Conservation (phyloP, 805 yeast genomes). For the Barnettozyma sp. region DNA sequence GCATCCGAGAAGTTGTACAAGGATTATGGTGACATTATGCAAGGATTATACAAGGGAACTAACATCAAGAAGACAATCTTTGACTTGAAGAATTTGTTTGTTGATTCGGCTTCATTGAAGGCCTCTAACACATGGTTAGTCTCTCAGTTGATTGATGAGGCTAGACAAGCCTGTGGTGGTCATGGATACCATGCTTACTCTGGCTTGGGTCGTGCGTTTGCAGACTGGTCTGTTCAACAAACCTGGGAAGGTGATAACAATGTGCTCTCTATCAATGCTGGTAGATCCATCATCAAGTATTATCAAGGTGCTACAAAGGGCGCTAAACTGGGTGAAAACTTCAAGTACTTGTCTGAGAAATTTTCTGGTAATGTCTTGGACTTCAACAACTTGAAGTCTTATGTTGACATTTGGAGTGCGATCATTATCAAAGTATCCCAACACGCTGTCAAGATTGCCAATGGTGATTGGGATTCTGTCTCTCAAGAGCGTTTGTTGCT, state of each 20-base stretch:
- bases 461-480: slow-evolving; percentile 30
- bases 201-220: slow-evolving; percentile 82
- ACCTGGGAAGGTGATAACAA: slow-evolving; percentile 99
- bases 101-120: slow-evolving; percentile 80
- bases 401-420: slow-evolving; percentile 28
- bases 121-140: slow-evolving; percentile 87
- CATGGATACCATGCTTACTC: slow-evolving; percentile 93
- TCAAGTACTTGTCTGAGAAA: slow-evolving; percentile 26
- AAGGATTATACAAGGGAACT: slow-evolving; percentile 43
- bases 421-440: slow-evolving; percentile 29
- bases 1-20: slow-evolving; percentile 57
- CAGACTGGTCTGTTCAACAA: slow-evolving; percentile 96
- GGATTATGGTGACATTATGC: slow-evolving; percentile 44
- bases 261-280: slow-evolving; percentile 75
- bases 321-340: slow-evolving; percentile 25
- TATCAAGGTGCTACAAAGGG: slow-evolving; percentile 33
- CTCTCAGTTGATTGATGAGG: slow-evolving; percentile 74
- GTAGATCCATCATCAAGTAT: slow-evolving; percentile 54
- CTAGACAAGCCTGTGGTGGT: slow-evolving; percentile 94
- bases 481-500: slow-evolving; percentile 33
- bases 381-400: slow-evolving; percentile 17
- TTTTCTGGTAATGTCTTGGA: slow-evolving; percentile 22
- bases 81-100: slow-evolving; percentile 69
- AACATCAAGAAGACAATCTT: slow-evolving; percentile 46
- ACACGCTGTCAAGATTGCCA: slow-evolving; percentile 26